Base-by-base conservation (phyloP, 352 stramenopile genomes). In the Nothophytophthora sp. region DNA sequence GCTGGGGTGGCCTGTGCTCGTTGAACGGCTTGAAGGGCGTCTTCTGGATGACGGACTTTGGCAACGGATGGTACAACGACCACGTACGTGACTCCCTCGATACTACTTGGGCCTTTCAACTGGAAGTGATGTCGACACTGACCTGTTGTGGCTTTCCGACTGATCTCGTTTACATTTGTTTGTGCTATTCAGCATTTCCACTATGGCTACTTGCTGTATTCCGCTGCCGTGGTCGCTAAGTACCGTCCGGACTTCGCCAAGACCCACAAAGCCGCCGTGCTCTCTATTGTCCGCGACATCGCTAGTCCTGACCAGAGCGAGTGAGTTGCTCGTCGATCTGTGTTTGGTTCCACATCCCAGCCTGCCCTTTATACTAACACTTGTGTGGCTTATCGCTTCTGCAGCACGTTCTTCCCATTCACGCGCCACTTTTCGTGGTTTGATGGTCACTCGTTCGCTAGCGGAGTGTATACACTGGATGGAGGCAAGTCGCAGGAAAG, bases 391-490 rank as follows among this genome's bases (percentile, higher is more conserved):
- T 55, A 11, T 53, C 56, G 49, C 55, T 1, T 16, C 45, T 63
- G 16, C 55, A 92, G 81, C 50, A 66, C 51, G 5, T 89, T 88
- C 86, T 98, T 88, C 43, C 92, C 94, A 12, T 80, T 96, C 38
- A 85, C 92, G n/a, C 81, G 96, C 22, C 92, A 98, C 64, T 98
- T 98, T 57, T 97, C 96, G 47, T 98, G 94, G 88, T 99, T 97
- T 67, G 96, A 99, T 55, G 88, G 92, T 37, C 95, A 99, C 61
- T 98, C 92, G 40, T 99, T 96, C 73, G 95, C 96, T 8, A 98
- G 90, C 53, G 96, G 96, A 22, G 69, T 99, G 22, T 99, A 99
- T 71, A 78, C 81, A 41, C 82, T 98, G 55, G 90, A 90, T 34
- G 89, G 97, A 51, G 96, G 96, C 50, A 99, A 99, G 75, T 93